These are phyloP conservation scores for Syzygium syzygioides DNA, from an alignment of 441 rosid species.

Conservation along the genomic window DNA sequence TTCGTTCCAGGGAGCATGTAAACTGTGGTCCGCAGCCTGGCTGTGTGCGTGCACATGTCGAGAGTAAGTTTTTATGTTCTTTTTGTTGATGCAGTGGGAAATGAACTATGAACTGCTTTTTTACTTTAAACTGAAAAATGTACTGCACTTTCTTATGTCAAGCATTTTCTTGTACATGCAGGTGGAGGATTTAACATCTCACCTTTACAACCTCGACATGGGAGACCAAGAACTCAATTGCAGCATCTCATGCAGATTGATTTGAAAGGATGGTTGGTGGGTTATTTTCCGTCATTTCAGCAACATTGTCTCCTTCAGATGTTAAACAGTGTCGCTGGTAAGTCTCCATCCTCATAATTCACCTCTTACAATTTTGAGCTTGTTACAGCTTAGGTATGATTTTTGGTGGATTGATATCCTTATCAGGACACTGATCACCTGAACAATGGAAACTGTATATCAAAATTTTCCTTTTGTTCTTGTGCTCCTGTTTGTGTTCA, in stretches of 20 bases:
- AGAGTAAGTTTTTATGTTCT: constrained; percentile 50
- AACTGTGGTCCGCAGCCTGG: constrained; percentile 97
- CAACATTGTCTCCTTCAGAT: constrained; percentile 98
- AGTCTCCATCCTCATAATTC: constrained; percentile 19
- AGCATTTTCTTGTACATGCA: constrained; percentile 14
- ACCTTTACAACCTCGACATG: constrained; percentile 81
- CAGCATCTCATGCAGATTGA: constrained; percentile 98
- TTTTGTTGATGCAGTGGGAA: neutral
- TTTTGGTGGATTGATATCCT: neutral
- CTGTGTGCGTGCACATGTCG: constrained; percentile 94
- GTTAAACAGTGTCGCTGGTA: constrained; percentile 97
- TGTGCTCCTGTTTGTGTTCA: neutral
- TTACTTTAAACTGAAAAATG: neutral
- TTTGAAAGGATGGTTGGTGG: constrained; percentile 97
- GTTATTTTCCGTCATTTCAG: constrained; percentile 90
- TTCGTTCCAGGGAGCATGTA: constrained; percentile 97
- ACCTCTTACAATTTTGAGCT: neutral
- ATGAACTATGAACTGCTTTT: neutral
- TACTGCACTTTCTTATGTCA: neutral
- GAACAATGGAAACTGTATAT: neutral
- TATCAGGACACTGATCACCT: neutral
- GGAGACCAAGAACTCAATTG: constrained; percentile 87
- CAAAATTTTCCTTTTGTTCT: neutral
- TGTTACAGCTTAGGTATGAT: neutral
- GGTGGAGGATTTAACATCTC: constrained; percentile 99